phyloP scores from a whole-genome alignment of 331 rosid species.

The Arachis monticola region DNA sequence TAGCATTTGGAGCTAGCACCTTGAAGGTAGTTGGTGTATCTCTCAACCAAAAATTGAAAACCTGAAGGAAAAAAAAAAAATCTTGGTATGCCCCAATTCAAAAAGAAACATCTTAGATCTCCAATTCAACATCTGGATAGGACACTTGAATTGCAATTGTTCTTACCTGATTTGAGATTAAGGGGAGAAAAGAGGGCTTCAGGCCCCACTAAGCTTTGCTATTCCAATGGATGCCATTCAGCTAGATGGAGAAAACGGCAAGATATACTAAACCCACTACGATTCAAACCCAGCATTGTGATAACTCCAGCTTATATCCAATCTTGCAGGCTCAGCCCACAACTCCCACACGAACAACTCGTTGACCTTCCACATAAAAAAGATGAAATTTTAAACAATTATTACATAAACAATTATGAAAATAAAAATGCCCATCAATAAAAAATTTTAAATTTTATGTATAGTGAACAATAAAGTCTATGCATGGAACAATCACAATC shows the following conservation, averaged over 20 bases:
- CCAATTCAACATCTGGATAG: background rate
- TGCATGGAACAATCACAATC: conserved; percentile 42
- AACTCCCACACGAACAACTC: conserved; percentile 51
- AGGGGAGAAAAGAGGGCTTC: conserved; percentile 48
- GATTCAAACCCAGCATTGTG: conserved; percentile 74
- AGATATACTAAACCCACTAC: conserved; percentile 47
- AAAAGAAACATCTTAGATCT: background rate
- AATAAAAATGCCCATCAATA: background rate
- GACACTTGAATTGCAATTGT: background rate
- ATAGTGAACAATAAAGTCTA: conserved; percentile 11
- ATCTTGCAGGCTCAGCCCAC: conserved; percentile 53
- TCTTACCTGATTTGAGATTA: conserved; percentile 53
- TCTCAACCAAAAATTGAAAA: conserved; percentile 47
- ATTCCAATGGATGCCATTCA: conserved; percentile 97
- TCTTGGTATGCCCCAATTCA: conserved; percentile 52
- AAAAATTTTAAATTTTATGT: background rate
- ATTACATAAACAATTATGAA: background rate
- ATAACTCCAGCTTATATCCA: conserved; percentile 63
- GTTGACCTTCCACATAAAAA: conserved; percentile 67
- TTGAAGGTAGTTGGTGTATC: conserved; percentile 36
- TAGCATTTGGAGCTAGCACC: too few relatives aligned
- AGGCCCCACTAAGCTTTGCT: conserved; percentile 62
- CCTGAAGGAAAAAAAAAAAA: conserved; percentile 36
- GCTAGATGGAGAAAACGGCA: conserved; percentile 73
- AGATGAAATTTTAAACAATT: background rate